Evolutionary conservation across 106 monocot species (phyloP).

Genomic region (Dendrobium officinale): DNA sequence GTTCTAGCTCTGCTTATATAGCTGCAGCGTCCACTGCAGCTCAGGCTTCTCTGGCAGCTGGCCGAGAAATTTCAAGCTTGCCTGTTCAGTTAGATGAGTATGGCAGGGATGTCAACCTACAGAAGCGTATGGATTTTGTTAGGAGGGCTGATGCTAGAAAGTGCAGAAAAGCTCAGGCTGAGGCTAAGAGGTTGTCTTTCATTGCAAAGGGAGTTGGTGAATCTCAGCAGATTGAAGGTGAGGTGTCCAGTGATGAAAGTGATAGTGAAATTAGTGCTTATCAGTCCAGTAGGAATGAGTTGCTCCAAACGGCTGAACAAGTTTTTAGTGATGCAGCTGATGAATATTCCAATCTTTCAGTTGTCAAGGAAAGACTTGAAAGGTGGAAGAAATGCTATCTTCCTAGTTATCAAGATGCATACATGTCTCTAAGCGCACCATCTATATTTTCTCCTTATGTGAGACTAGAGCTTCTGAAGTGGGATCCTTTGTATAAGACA

Average conservation of each 20-base stretch:
- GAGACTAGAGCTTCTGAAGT: constrained; percentile 86
- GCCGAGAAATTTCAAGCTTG: constrained; percentile 46
- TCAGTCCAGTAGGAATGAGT: constrained; percentile 54
- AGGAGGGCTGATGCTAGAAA: constrained; percentile 59
- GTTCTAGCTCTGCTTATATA: constrained; percentile 38
- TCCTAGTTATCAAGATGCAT: constrained; percentile 73
- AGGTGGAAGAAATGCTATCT: constrained; percentile 62
- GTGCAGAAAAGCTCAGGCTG: constrained; percentile 40
- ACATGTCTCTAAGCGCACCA: constrained; percentile 60
- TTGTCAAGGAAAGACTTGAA: constrained; percentile 74
- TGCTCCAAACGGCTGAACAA: constrained; percentile 64
- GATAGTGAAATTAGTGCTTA: constrained; percentile 72
- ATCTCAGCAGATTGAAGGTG: constrained; percentile 52
- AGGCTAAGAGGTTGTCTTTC: constrained; percentile 38
- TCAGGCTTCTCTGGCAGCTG: constrained; percentile 55
- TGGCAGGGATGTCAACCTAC: constrained; percentile 75
- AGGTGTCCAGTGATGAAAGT: constrained; percentile 73
- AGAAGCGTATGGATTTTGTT: constrained; percentile 55
- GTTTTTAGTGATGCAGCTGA: constrained; percentile 91
- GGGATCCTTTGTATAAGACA: constrained; percentile 72
- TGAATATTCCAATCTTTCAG: constrained; percentile 70
- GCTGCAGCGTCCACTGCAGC: constrained; percentile 63
- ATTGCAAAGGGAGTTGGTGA: constrained; percentile 11
- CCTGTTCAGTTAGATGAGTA: constrained; percentile 78
- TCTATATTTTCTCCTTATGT: constrained; percentile 83